These are phyloP conservation scores for Dentipellis fragilis DNA, from an alignment of 768 basidiomycete species.

Conservation along the genomic window DNA sequence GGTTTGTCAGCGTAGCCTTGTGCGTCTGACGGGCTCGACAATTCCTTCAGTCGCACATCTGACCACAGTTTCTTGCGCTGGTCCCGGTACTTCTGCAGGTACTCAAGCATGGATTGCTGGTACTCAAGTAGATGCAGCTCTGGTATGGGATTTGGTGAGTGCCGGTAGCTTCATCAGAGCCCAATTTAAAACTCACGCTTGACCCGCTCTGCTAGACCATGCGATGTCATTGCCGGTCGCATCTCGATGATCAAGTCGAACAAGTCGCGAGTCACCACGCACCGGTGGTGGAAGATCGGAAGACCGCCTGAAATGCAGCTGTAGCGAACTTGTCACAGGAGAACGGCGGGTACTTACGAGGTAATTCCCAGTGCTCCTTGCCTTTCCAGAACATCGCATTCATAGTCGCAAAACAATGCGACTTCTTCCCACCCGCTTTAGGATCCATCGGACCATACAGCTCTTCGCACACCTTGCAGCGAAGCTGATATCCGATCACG, in stretches of 20 bases:
- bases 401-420: background rate
- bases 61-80: background rate
- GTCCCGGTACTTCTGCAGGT: conserved; percentile 7
- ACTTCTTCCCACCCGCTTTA: background rate
- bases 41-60: background rate
- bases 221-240: conserved; percentile 11
- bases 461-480: conserved; percentile 9
- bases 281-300: conserved; percentile 15
- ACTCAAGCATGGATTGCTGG: conserved; percentile 11
- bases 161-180: conserved; percentile 5
- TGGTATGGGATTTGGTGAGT: conserved; percentile 9
- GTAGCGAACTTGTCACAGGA: background rate
- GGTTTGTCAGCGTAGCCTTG: conserved; percentile 1
- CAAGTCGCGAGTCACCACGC: conserved; percentile 15
- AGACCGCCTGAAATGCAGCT: conserved; percentile 6
- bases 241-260: conserved; percentile 18
- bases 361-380: background rate
- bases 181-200: background rate
- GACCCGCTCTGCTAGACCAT: conserved; percentile 10
- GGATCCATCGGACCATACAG: background rate
- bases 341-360: background rate
- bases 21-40: background rate
- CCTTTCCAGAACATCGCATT: background rate
- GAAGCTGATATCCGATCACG: conserved; percentile 10
- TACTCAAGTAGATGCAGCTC: conserved; percentile 18